Base-by-base conservation (phyloP, 208 protist genomes). In the Crithidia mellificae region DNA sequence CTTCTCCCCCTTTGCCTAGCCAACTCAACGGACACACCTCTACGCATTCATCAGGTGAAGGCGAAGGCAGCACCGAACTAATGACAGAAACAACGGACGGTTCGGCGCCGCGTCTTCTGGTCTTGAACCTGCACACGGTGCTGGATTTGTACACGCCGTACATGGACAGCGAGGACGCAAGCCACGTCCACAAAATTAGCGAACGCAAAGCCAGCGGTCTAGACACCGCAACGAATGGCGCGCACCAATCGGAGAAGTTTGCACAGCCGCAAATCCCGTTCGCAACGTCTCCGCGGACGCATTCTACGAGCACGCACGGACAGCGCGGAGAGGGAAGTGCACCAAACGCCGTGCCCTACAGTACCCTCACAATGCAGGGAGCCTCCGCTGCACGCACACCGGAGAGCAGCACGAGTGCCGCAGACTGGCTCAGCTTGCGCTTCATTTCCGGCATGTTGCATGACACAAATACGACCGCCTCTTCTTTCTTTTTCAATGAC, bases 121-220 rank as follows among this genome's bases (percentile, higher is more conserved):
- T 55, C 12, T 19, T 65, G 32, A 65, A 65, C 20, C 4, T 65
- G 29, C 12, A 32, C 32, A 22, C 25, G 27, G 59, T 55, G 44
- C 46, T 65, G n/a, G 34, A 65, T 22, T 11, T 65, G 19, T 65
- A 55, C 22, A 11, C 47, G 1, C 46, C 59, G 25, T 55, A 24
- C 34, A n/a, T 65, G 2, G 6, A 7, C 29, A 20, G 17, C 25
- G 27, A 54, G 3, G n/a, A 2, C 15, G 41, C 41, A 15, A 46
- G 15, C 17, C 41, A 46, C 11, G 34, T 38, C 7, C 7, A 38
- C 7, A 38, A 38, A 11, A 38, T 38, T 5, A 5, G 34, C 7
- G 5, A 11, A 5, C 7, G 34, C 34, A 38, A 5, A 38, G 11
- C 34, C 34, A 38, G 7, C 34, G n/a, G n/a, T n/a, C n/a, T n/a